Evolutionary conservation across 345 rosid genomes (phyloP), one percentile per base, ranked within the genome.

Genomic region (Arabis hirsuta): DNA sequence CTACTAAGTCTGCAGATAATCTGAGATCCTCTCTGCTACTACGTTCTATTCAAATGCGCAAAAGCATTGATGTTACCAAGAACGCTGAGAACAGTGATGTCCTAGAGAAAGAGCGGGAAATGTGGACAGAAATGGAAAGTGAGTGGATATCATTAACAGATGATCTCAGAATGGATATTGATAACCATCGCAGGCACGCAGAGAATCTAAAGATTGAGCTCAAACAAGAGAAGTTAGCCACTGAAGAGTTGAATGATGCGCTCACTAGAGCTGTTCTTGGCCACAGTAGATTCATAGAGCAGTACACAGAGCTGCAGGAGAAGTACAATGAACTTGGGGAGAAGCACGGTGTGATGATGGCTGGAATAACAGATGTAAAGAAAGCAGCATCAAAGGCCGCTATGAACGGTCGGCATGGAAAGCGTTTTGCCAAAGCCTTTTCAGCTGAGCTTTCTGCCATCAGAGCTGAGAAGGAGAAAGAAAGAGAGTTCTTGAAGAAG

Each of bases 51-150:
- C 96, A 89, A 60, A 74, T 87, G 73, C 79, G 79, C 42, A 86
- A 78, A 81, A 83, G 91, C 73, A 62, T 82, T 10, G 86, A 84
- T 55, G 51, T 41, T 24, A 54, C 75, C 5, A 69, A 74, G 12
- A 78, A 62, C 50, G 76, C 72, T 12, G 66, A 73, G 32, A 83
- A 73, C 42, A 79, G 66, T 42, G 95, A 94, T 66, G 91, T 82
- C 65, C 74, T 89, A 6, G 95, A 83, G 82, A 82, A 39, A 67
- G 98, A 91, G 77, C 84, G 91, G 73, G 82, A 89, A 43, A 82
- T 87, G 79, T 91, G 97, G 98, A 89, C 85, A 68, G 97, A 94
- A 81, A 89, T 91, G 93, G 96, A 94, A 82, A 89, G 97, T 29
- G 97, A 91, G 3, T 94, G 98, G 98, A 94, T 94, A 51, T 89